Base-by-base conservation (phyloP, 2,329 filamentous ascomycete species). In the Lasiodiplodia citricola region DNA sequence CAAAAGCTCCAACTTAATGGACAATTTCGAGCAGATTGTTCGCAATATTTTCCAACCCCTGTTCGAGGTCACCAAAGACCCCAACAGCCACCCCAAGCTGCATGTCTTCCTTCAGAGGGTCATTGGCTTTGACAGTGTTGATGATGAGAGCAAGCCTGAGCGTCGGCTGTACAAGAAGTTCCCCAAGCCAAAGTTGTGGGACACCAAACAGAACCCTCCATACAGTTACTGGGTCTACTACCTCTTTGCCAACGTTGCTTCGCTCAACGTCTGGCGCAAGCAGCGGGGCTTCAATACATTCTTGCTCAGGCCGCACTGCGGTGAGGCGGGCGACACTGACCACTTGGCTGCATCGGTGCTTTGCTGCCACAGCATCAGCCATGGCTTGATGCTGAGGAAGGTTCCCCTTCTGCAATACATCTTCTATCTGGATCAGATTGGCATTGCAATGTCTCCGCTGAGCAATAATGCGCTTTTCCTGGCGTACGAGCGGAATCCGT, bases 151-250 rank as follows among this genome's bases (percentile, higher is more conserved):
- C 85, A 99, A 99, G 82, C 87, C 94, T 2, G 96, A 99, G 81
- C 90, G 95, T 35, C 91, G 96, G 23, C 87, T 98, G n/a, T 97
- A 94, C 83, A 92, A 91, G 76, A 99, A 99, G 79, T 99, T 97
- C 73, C 96, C 96, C 0, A 90, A 96, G 25, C 95, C 96, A 4
- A 92, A 90, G 70, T 89, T 90, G 66, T 99, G 96, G 96, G 88
- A 90, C 72, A 94, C 93, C 0, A 94, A 92, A 75, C 94, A 98
- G 80, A 99, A 99, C 76, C 96, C 96, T 16, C 96, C 96, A 0
- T 99, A 99, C 83, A 97, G 92, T 78, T 99, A 99, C 82, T 99
- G 96, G 96, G 92, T 98, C 77, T 99, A 99, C 82, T 97, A 97
- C 77, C 86, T 98, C 66, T 98, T 96, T 76, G 90, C 96, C 71